These are phyloP conservation scores for Tetragonia tetragonoides DNA, from an alignment of 148 eudicot genomes.

Conservation along the genomic window DNA sequence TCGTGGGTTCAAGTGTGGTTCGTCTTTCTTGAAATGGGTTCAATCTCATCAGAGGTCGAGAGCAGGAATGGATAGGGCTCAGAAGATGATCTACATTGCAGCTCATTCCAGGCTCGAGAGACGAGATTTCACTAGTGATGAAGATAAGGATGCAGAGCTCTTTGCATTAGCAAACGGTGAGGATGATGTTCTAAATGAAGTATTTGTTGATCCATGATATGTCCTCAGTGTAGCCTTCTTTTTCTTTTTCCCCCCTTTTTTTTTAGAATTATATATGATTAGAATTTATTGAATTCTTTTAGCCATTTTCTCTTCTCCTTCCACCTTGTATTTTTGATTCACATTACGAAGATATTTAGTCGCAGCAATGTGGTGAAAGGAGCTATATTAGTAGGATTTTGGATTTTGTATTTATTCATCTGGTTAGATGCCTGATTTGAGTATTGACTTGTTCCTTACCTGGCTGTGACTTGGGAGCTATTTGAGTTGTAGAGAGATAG, in stretches of 20 bases:
- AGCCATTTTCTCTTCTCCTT: constrained; percentile 26
- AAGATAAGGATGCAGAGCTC: constrained; percentile 73
- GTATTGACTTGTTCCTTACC: constrained; percentile 23
- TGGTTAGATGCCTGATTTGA: constrained; percentile 28
- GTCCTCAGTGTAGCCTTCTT: constrained; percentile 45
- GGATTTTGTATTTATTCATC: constrained; percentile 20
- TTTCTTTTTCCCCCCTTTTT: constrained; percentile 18
- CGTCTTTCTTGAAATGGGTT: constrained; percentile 56
- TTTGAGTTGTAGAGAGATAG: constrained; percentile 18
- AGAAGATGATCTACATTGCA: constrained; percentile 79
- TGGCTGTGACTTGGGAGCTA: constrained; percentile 27
- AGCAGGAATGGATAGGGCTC: constrained; percentile 62
- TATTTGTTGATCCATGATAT: constrained; percentile 67
- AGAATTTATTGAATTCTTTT: constrained; percentile 51
- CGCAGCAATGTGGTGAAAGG: constrained; percentile 32
- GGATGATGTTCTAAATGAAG: constrained; percentile 77
- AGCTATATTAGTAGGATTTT: constrained; percentile 31
- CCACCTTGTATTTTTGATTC: constrained; percentile 24
- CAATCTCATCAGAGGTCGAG: constrained; percentile 48
- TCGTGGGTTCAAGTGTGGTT: constrained; percentile 64
- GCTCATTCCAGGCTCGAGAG: constrained; percentile 77
- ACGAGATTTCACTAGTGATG: constrained; percentile 62
- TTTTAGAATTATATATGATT: constrained; percentile 33
- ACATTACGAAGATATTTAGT: constrained; percentile 30
- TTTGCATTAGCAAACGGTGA: constrained; percentile 67